Evolutionary conservation across 2,329 filamentous ascomycete species (phyloP), one percentile per base, ranked within the genome.

Genomic region (Chrysosporium queenslandicum): DNA sequence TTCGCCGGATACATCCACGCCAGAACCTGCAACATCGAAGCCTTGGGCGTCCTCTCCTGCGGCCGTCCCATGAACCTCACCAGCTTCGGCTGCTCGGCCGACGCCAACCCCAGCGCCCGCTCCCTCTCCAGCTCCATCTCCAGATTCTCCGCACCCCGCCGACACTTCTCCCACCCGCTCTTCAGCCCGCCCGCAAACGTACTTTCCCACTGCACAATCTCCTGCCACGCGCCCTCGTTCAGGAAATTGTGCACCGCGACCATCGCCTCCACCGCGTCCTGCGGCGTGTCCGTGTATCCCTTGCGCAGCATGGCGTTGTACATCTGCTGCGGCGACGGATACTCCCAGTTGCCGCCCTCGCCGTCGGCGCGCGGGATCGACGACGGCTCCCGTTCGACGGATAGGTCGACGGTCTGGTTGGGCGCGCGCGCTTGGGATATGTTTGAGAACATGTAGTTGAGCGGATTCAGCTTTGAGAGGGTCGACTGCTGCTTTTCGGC

Each of bases 241-340:
- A 98, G 71, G 64, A 96, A 97, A 71, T 98, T 98, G 75, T 98
- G 92, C 9, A 97, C 88, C 0, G 88, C 86, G 4, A 98, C 92
- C 92, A 98, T 98, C 64, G 85, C 83, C 70, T 96, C 90, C 12
- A 98, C 90, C 2, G 90, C 89, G 18, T 91, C 92, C 51, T 88
- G 80, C 52, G 94, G 90, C 0, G 92, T 97, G 66, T 97, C 90
- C 0, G 86, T 89, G 70, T 96, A 92, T 54, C 92, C 92, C 71
- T 98, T 98, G 58, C 92, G 85, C 56, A 97, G 74, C 71, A 98
- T 85, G 6, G 92, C 92, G 64, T 98, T 97, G 77, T 97, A 98
- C 92, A 98, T 98, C 71, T 98, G 92, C 73, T 98, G 92, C 0
- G 92, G 91, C 0, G 89, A 96, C 0, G 92, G 92, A 66, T 98